Evolutionary conservation across 140 eudicot genomes (phyloP), one percentile per base, ranked within the genome.

Genomic region (Flaveria floridana): DNA sequence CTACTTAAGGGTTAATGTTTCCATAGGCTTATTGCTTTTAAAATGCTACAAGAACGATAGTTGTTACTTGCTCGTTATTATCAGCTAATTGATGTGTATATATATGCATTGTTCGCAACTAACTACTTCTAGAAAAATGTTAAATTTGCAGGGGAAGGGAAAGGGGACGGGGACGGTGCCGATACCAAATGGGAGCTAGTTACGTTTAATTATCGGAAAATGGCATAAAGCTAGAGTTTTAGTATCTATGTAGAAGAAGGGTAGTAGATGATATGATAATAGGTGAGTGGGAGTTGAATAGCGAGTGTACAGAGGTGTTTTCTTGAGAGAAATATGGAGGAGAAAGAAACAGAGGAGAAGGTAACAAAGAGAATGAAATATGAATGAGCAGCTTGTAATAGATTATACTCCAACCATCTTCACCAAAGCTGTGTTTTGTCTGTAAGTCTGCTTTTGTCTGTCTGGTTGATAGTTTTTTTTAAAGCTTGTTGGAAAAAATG

Each of bases 131-230:
- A 9, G 15, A 58, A 39, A 21, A 15, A 53, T 77, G 48, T 9
- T 39, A 16, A 37, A 78, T 63, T 39, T 63, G 34, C 82, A 78
- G 82, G 82, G 65, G 67, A 78, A 52, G 77, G 76, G 58, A 6
- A 37, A 78, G 82, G 82, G 65, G 72, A 78, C 64, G 66, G 71
- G 58, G 12, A 37, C 11, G 15, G 56, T 15, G 44, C 62, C 56
- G 25, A 50, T 37, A 71, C 30, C 50, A 64, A 47, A 73, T 9
- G 65, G 61, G 42, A 66, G 75, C 68, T 53, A 68, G 68, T 48
- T 16, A 55, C 55, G 52, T 9, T 46, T 21, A 63, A 66, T 52
- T 66, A 66, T 47, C 66, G 75, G 47, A 46, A 74, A 25, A 78
- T 26, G 61, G 57, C 73, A 72, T 67, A 42, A 39, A 25, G 26